phyloP scores from a whole-genome alignment of 2,329 filamentous ascomycete species.

The Calonectria montana region DNA sequence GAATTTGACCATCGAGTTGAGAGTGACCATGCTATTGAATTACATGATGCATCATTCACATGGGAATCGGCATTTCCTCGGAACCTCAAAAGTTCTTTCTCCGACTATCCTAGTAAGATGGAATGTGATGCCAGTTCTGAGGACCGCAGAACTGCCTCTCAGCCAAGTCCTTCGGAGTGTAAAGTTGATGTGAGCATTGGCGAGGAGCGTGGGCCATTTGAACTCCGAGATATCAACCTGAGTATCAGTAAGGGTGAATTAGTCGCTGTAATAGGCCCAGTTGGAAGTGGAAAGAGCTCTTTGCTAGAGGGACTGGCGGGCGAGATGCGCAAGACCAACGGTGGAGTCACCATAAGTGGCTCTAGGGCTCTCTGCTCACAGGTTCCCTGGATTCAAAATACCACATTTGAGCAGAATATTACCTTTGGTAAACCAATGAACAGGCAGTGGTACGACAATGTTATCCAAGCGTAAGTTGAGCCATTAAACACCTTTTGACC shows the following conservation, averaged over 20 bases:
- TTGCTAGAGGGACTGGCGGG: slow-evolving; percentile 88
- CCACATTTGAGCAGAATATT: slow-evolving; percentile 88
- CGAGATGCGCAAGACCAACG: slow-evolving; percentile 88
- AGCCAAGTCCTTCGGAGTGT: not conserved
- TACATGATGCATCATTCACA: slow-evolving; percentile 82
- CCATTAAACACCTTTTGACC: slow-evolving; percentile 18
- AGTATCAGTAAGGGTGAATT: slow-evolving; percentile 79
- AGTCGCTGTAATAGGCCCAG: slow-evolving; percentile 84
- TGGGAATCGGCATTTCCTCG: slow-evolving; percentile 80
- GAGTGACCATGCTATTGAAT: slow-evolving; percentile 75
- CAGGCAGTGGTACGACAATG: slow-evolving; percentile 80
- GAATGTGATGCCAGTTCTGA: not conserved
- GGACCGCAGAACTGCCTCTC: not conserved
- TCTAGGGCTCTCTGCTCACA: slow-evolving; percentile 92
- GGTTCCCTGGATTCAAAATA: slow-evolving; percentile 97
- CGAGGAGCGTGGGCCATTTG: slow-evolving; percentile 75
- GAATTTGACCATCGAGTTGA: slow-evolving; percentile 68
- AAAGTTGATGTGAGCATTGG: slow-evolving; percentile 63
- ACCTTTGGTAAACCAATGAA: slow-evolving; percentile 86
- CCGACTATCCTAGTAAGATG: not conserved
- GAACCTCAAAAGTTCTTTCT: slow-evolving; percentile 48
- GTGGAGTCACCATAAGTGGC: slow-evolving; percentile 80
- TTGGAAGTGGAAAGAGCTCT: slow-evolving; percentile 91
- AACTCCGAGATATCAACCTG: slow-evolving; percentile 75
- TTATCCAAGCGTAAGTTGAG: slow-evolving; percentile 75